Conservation (phyloP, 2,329 filamentous ascomycete species). For the Graphilbum sp. region DNA sequence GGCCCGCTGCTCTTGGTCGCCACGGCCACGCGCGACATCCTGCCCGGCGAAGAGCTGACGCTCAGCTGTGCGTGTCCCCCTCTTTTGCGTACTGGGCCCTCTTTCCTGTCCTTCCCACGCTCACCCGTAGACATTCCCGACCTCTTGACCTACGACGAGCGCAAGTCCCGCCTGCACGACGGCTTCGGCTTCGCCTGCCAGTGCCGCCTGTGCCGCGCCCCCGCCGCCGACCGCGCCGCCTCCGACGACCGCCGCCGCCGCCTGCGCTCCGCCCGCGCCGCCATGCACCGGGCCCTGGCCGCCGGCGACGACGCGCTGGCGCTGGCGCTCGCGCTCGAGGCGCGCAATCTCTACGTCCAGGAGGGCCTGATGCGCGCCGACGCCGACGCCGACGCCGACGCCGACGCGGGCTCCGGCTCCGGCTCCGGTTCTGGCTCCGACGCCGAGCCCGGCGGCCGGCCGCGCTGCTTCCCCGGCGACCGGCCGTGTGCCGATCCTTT, state of each 20-base stretch:
- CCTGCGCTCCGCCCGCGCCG: neutral
- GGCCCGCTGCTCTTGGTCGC: slow-evolving; percentile 11
- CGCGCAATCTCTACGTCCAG: neutral
- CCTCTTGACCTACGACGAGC: slow-evolving; percentile 9
- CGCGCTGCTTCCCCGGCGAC: too few relatives aligned
- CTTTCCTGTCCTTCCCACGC: neutral
- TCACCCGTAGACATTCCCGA: slow-evolving; percentile 7
- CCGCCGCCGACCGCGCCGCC: slow-evolving; percentile 2
- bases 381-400: too few relatives aligned
- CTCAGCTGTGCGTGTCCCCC: slow-evolving; percentile 12
- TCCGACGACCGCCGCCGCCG: slow-evolving; percentile 13
- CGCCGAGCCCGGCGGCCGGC: too few relatives aligned
- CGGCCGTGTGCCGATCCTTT: slow-evolving; percentile 4
- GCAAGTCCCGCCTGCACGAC: slow-evolving; percentile 7
- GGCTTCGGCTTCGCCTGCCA: slow-evolving; percentile 15
- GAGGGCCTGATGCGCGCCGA: slow-evolving; percentile 2
- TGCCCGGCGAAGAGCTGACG: slow-evolving; percentile 14
- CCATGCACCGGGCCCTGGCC: neutral
- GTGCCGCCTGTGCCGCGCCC: slow-evolving; percentile 12
- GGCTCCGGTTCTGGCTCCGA: too few relatives aligned
- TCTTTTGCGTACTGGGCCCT: neutral
- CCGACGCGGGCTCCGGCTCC: too few relatives aligned
- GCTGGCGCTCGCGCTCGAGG: slow-evolving; percentile 10
- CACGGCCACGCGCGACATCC: slow-evolving; percentile 12
- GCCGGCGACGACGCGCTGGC: neutral